Evolutionary conservation across 345 rosid genomes (phyloP).

Genomic region (Toxicodendron radicans): DNA sequence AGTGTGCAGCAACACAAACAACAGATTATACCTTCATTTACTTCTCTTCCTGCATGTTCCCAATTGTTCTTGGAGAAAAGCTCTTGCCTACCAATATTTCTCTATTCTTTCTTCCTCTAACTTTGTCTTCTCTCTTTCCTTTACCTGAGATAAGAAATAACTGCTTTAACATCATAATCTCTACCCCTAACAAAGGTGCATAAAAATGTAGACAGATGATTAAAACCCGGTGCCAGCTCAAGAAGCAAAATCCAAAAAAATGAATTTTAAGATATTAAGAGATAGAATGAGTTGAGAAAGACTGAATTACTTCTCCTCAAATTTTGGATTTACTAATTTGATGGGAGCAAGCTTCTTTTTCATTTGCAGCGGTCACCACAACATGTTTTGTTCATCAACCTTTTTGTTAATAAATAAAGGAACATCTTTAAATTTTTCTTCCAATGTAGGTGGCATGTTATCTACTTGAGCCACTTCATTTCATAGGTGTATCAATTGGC

Average conservation of each 20-base stretch:
- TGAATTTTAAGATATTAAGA: neutral
- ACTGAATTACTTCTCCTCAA: slow-evolving; percentile 61
- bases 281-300: neutral
- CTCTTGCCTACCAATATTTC: slow-evolving; percentile 60
- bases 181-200: slow-evolving; percentile 86
- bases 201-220: slow-evolving; percentile 20
- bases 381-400: slow-evolving; percentile 39
- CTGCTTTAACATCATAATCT: slow-evolving; percentile 91
- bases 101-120: slow-evolving; percentile 63
- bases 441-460: slow-evolving; percentile 50
- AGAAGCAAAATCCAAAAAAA: neutral
- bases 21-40: slow-evolving; percentile 18
- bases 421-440: slow-evolving; percentile 47
- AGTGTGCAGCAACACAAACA: neutral
- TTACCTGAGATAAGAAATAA: slow-evolving; percentile 47
- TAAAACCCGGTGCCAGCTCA: neutral
- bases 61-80: slow-evolving; percentile 91
- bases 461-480: slow-evolving; percentile 53
- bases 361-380: slow-evolving; percentile 75
- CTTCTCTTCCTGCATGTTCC: slow-evolving; percentile 75
- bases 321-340: slow-evolving; percentile 72
- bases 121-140: slow-evolving; percentile 53
- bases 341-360: slow-evolving; percentile 76
- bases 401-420: slow-evolving; percentile 57
- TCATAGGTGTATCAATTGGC: slow-evolving; percentile 54